Conservation (phyloP, 2,329 filamentous ascomycete genomes). For the Hymenoscyphus infarciens region DNA sequence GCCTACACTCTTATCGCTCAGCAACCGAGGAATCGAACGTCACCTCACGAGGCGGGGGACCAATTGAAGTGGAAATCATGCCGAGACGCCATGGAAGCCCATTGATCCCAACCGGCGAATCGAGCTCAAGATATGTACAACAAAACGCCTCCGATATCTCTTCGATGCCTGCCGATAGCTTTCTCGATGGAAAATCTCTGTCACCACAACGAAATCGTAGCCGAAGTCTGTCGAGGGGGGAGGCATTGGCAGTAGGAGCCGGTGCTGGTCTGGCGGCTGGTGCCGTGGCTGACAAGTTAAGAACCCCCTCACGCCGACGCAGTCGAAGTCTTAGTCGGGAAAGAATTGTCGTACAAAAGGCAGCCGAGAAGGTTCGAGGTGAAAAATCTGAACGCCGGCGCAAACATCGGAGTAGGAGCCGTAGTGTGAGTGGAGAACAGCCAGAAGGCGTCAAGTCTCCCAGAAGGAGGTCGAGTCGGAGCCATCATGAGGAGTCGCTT, state of each 20-base stretch:
- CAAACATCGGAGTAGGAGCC: conserved; percentile 44
- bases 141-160: conserved; percentile 81
- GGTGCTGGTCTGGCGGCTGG: conserved; percentile 40
- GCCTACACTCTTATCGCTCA: conserved; percentile 72
- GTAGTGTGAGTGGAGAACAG: conserved; percentile 45
- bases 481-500: conserved; percentile 47
- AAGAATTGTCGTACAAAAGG: conserved; percentile 60
- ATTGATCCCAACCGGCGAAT: conserved; percentile 56
- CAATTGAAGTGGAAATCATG: conserved; percentile 84
- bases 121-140: conserved; percentile 59
- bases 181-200: conserved; percentile 51
- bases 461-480: conserved; percentile 46
- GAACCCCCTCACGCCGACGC: conserved; percentile 54
- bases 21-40: conserved; percentile 77
- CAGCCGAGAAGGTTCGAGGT: conserved; percentile 61
- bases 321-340: conserved; percentile 65
- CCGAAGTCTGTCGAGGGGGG: conserved; percentile 31
- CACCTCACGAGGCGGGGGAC: conserved; percentile 58
- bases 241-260: conserved; percentile 32
- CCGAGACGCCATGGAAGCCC: conserved; percentile 64
- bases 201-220: conserved; percentile 34
- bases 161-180: conserved; percentile 69
- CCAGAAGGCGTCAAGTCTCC: conserved; percentile 43
- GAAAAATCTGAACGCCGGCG: conserved; percentile 45
- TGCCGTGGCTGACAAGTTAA: conserved; percentile 46